phyloP scores from a whole-genome alignment of 2,329 filamentous ascomycete species.

The Alternaria arbusti region DNA sequence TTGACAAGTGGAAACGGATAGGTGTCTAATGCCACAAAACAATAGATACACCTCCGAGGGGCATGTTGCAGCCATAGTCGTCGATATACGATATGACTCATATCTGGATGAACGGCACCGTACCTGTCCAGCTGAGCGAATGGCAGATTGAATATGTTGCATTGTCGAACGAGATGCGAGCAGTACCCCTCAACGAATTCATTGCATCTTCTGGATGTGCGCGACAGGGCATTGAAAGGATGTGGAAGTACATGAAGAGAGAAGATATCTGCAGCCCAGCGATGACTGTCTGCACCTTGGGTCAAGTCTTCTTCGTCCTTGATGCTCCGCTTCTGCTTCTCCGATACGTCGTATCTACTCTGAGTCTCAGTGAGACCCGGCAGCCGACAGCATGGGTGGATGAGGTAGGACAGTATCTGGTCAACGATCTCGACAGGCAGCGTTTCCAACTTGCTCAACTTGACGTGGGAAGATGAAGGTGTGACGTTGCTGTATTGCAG shows the following conservation, averaged over 20 bases:
- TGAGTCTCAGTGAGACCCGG: slow-evolving; percentile 38
- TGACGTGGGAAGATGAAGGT: not conserved
- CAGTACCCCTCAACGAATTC: slow-evolving; percentile 35
- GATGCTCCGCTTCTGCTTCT: slow-evolving; percentile 19
- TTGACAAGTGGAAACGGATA: slow-evolving; percentile 32
- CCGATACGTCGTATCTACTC: slow-evolving; percentile 28
- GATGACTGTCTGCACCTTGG: slow-evolving; percentile 28
- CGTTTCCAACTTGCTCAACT: slow-evolving; percentile 24
- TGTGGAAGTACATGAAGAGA: slow-evolving; percentile 28
- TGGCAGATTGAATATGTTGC: slow-evolving; percentile 41
- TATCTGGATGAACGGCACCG: slow-evolving; percentile 33
- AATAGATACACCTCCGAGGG: slow-evolving; percentile 37
- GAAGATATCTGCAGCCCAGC: slow-evolving; percentile 39
- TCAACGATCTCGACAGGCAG: slow-evolving; percentile 38
- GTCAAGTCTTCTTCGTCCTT: slow-evolving; percentile 30
- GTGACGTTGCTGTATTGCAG: not conserved
- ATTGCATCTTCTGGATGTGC: slow-evolving; percentile 30
- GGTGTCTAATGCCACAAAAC: slow-evolving; percentile 24
- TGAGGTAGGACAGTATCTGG: slow-evolving; percentile 38
- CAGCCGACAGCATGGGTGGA: slow-evolving; percentile 35
- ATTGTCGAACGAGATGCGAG: slow-evolving; percentile 30
- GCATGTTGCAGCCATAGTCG: slow-evolving; percentile 41
- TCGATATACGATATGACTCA: slow-evolving; percentile 37
- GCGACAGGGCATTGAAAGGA: slow-evolving; percentile 36
- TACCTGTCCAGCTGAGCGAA: slow-evolving; percentile 29